These are phyloP conservation scores for Metschnikowia peoriensis DNA, from an alignment of 805 yeast genomes.

Conservation along the genomic window DNA sequence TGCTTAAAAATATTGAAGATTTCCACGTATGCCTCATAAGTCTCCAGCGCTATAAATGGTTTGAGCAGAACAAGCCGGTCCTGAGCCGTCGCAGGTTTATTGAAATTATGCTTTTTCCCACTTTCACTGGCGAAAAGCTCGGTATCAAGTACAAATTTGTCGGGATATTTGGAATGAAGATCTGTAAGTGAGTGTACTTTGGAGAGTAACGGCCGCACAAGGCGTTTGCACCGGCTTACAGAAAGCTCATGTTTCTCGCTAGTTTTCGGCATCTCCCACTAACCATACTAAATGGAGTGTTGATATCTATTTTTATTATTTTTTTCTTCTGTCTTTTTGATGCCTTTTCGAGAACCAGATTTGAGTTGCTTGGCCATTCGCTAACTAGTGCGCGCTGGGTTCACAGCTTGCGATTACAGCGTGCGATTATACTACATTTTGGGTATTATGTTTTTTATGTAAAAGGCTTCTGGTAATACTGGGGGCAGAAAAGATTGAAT, in stretches of 20 bases:
- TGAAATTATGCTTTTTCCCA: not conserved
- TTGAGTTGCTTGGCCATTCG: too few species aligned
- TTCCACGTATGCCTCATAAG: slow-evolving; percentile 29
- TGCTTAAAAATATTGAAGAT: slow-evolving; percentile 30
- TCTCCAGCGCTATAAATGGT: slow-evolving; percentile 27
- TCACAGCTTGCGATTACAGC: too few species aligned
- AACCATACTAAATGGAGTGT: not conserved
- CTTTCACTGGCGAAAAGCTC: not conserved
- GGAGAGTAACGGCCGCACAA: slow-evolving; percentile 36
- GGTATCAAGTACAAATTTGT: slow-evolving; percentile 12
- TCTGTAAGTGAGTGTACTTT: slow-evolving; percentile 36
- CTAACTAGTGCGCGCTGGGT: too few species aligned
- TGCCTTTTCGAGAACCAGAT: too few species aligned
- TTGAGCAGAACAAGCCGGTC: slow-evolving; percentile 26
- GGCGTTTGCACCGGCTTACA: slow-evolving; percentile 30
- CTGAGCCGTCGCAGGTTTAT: slow-evolving; percentile 16
- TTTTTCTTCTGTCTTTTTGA: too few species aligned
- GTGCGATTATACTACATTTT: too few species aligned
- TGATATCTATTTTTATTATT: not conserved
- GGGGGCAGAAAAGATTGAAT: too few species aligned
- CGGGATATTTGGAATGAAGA: slow-evolving; percentile 26
- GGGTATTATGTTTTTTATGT: too few species aligned
- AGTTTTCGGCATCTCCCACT: not conserved
- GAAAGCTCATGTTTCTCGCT: slow-evolving; percentile 8
- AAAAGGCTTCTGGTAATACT: too few species aligned